Conservation (phyloP, 192 early-diverging fungal species). For the Mortierella hygrophila region DNA sequence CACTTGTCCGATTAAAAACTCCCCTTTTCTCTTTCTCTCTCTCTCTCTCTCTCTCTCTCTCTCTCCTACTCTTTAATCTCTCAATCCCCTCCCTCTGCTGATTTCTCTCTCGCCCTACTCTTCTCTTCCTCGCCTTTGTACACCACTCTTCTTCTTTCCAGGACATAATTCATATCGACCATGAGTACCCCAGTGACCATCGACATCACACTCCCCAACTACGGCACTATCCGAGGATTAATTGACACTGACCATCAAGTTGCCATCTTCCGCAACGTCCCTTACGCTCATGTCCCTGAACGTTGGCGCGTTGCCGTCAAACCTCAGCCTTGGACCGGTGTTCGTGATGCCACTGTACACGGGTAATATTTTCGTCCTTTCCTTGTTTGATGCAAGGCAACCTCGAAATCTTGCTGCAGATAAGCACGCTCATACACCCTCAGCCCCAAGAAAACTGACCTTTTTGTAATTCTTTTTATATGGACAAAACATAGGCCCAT, state of each 20-base stretch:
- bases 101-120: neutral
- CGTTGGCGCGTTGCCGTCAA: conserved; percentile 42
- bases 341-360: conserved; percentile 33
- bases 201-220: conserved; percentile 19
- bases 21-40: neutral
- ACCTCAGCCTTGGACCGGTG: conserved; percentile 22
- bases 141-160: neutral
- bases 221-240: conserved; percentile 16
- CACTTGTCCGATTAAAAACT: no score
- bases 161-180: neutral
- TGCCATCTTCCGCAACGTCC: conserved; percentile 30
- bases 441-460: neutral
- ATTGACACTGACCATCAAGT: conserved; percentile 16
- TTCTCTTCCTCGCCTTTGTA: neutral
- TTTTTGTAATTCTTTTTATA: neutral
- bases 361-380: conserved; percentile 9
- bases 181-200: conserved; percentile 12
- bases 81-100: no score
- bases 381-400: neutral
- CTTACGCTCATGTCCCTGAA: conserved; percentile 23
- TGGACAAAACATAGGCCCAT: conserved; percentile 3
- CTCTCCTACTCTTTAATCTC: neutral
- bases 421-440: neutral
- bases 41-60: neutral
- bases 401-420: neutral